A percentile compares a stretch with the other conserved stretches of the same genome.
Conservation (phyloP, 1,284 basidiomycete genomes). For the Puccinia horiana region DNA sequence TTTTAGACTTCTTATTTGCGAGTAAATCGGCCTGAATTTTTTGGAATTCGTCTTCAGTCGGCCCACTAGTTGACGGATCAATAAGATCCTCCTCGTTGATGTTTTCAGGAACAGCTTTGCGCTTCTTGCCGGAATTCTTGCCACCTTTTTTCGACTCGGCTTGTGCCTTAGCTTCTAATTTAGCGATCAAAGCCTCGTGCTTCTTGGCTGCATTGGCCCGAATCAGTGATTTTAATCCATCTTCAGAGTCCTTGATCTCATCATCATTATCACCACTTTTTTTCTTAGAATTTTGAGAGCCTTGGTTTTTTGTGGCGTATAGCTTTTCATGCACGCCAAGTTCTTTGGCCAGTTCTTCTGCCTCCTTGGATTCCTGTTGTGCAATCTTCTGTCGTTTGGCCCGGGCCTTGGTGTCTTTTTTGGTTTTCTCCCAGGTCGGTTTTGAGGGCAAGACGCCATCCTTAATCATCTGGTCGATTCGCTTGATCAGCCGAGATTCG, state of each 20-base stretch:
- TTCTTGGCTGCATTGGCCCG: conserved; percentile 1
- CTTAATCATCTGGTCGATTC: conserved; percentile 43
- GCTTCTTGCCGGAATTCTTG: not conserved
- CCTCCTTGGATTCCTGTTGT: conserved; percentile 36
- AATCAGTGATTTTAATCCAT: conserved; percentile 29
- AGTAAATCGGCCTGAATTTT: conserved; percentile 32
- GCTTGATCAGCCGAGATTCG: conserved; percentile 33
- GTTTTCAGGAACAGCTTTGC: not conserved
- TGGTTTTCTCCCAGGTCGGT: conserved; percentile 5
- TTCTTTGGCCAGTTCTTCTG: conserved; percentile 34
- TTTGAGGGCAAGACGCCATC: not conserved
- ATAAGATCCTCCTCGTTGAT: not conserved
- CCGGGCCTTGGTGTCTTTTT: conserved; percentile 17
- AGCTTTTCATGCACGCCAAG: conserved; percentile 39
- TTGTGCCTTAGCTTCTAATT: conserved; percentile 38
- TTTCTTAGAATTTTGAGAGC: not conserved
- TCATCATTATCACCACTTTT: not conserved
- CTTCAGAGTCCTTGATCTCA: not conserved
- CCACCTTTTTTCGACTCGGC: not conserved
- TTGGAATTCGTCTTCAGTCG: conserved; percentile 42
- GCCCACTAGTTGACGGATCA: not conserved
- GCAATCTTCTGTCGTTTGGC: conserved; percentile 1
- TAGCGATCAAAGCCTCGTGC: conserved; percentile 28
- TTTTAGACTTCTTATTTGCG: conserved; percentile 6
- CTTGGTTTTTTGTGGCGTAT: not conserved